Evolutionary conservation across 208 protist species (phyloP), one percentile per base, ranked within the genome.

Genomic region (Trypanosoma brucei): DNA sequence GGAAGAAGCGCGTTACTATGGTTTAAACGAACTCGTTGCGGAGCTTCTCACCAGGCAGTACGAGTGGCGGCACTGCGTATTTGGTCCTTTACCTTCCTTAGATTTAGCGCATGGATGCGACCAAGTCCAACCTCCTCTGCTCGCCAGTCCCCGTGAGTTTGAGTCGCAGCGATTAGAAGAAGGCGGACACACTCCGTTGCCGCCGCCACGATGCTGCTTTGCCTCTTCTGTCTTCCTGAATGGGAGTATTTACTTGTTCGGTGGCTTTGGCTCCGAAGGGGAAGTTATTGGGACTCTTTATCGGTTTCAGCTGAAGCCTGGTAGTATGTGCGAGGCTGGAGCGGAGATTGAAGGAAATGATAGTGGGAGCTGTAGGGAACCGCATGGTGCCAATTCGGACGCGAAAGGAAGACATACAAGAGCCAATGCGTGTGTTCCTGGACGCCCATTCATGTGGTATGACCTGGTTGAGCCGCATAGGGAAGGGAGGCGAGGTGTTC

Each of bases 1-100:
- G 39, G 59, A 72, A n/a, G 67, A 72, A 54, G 67, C 67, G 53
- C 11, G 42, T 7, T 72, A 63, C 46, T 72, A 72, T 35, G 67
- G 67, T 38, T 22, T 72, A 13, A 66, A 72, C 50, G 54, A 62
- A 44, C 34, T 72, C 1, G 37, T 65, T 14, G 7, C 44, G 2
- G 60, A 66, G 39, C 39, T 72, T 36, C 3, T 42, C 1, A 39
- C 42, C 6, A 55, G 39, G 40, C 67, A 44, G 7, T 56, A 50
- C 38, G 44, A 65, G 36, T 72, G 67, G 67, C 50, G 52, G 8
- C 31, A 70, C 13, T 70, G 65, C 50, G 35, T 63, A 37, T 33
- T 70, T 14, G 36, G 37, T 6, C 65, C 56, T 35, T 4, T 52
- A 4, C 34, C 44, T 38, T 44, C 49, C 1, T 35, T 11, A 49